A percentile compares a stretch with the other conserved stretches of the same genome.
Evolutionary conservation across 371 early-diverging fungal species (phyloP).

Genomic region (Spraguea lophii): DNA sequence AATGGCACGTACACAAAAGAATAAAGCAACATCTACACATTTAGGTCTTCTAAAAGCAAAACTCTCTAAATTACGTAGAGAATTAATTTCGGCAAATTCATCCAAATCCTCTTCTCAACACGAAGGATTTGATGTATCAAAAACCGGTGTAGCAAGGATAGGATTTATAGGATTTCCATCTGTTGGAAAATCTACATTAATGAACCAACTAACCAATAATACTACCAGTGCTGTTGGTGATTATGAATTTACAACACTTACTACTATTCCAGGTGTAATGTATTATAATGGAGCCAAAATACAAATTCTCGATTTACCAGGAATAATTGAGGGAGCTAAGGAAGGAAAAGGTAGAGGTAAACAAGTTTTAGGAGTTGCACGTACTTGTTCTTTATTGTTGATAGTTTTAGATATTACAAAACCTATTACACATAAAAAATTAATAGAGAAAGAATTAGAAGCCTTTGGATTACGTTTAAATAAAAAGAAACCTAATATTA

Average conservation of each 20-base stretch:
- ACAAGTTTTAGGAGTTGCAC: slow-evolving; percentile 74
- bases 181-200: slow-evolving; percentile 82
- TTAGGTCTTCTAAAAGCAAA: slow-evolving; percentile 80
- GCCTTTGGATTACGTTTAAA: slow-evolving; percentile 90
- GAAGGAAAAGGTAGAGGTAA: slow-evolving; percentile 96
- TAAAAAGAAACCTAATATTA: slow-evolving; percentile 59
- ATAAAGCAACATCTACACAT: slow-evolving; percentile 86
- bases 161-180: slow-evolving; percentile 88
- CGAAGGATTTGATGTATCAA: slow-evolving; percentile 82
- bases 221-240: slow-evolving; percentile 70
- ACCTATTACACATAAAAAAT: slow-evolving; percentile 58
- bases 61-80: slow-evolving; percentile 75
- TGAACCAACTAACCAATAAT: slow-evolving; percentile 74
- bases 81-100: slow-evolving; percentile 60
- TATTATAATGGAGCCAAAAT: slow-evolving; percentile 86
- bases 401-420: slow-evolving; percentile 96
- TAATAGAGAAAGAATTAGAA: slow-evolving; percentile 86
- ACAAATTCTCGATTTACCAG: slow-evolving; percentile 67
- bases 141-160: slow-evolving; percentile 85
- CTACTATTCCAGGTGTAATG: slow-evolving; percentile 70
- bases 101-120: slow-evolving; percentile 6
- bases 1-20: slow-evolving; percentile 75
- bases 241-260: slow-evolving; percentile 95
- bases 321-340: slow-evolving; percentile 96
- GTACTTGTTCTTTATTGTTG: slow-evolving; percentile 80